Evolutionary conservation across 2,329 filamentous ascomycete genomes (phyloP).

Genomic region (Sclerotinia trifoliorum): DNA sequence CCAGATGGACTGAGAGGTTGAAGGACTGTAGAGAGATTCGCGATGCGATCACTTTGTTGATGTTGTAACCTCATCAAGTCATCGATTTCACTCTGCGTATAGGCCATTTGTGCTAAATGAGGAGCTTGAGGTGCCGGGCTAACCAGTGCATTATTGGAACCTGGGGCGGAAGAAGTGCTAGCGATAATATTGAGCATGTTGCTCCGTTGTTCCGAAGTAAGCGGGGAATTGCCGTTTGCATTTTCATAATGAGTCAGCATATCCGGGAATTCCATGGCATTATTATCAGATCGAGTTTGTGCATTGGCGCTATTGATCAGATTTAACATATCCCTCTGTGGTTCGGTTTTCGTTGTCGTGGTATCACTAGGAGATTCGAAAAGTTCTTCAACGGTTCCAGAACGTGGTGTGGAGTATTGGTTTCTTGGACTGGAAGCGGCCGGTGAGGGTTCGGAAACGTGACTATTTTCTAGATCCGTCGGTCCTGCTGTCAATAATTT

Average conservation of each 20-base stretch:
- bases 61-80: conserved; percentile 74
- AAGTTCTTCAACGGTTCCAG: conserved; percentile 60
- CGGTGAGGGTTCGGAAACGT: conserved; percentile 26
- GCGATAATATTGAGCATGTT: conserved; percentile 61
- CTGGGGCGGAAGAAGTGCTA: conserved; percentile 33
- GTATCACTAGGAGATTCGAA: conserved; percentile 52
- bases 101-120: conserved; percentile 59
- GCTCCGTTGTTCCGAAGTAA: conserved; percentile 58
- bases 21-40: conserved; percentile 70
- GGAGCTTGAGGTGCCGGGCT: conserved; percentile 44
- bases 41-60: conserved; percentile 74
- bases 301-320: conserved; percentile 65
- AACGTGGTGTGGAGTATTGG: conserved; percentile 40
- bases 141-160: conserved; percentile 38
- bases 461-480: conserved; percentile 9
- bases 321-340: conserved; percentile 62
- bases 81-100: conserved; percentile 74
- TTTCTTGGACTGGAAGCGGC: conserved; percentile 36
- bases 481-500: conserved; percentile 40
- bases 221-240: conserved; percentile 52
- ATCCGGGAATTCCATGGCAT: conserved; percentile 51
- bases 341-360: conserved; percentile 55
- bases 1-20: conserved; percentile 79
- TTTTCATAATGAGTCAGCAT: conserved; percentile 44
- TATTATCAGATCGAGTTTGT: conserved; percentile 43